phyloP scores from a whole-genome alignment of 208 protist species.

The Leishmania amazonensis region DNA sequence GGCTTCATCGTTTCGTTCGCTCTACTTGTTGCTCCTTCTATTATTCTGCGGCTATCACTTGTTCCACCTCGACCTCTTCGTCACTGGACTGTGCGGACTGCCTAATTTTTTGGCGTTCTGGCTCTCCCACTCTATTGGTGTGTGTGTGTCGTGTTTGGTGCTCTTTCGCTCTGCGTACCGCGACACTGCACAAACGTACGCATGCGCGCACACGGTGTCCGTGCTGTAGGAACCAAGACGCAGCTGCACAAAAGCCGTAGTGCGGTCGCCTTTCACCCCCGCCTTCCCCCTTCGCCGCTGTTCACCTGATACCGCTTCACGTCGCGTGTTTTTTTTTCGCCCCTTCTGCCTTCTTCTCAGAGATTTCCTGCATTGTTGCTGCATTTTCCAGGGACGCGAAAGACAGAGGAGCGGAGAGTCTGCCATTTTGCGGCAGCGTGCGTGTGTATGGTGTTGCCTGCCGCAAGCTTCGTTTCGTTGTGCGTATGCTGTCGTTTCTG shows the following conservation, averaged over 20 bases:
- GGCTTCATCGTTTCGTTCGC: too few relatives aligned
- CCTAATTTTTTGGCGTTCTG: too few relatives aligned
- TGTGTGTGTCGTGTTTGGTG: neutral
- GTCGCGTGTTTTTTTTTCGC: neutral
- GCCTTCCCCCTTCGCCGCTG: too few relatives aligned
- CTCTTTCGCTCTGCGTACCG: neutral
- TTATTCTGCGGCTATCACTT: neutral
- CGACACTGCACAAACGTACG: neutral
- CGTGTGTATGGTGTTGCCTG: neutral
- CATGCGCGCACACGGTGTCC: neutral
- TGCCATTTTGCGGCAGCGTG: neutral
- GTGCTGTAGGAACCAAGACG: neutral
- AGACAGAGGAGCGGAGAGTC: neutral
- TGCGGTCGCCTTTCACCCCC: neutral
- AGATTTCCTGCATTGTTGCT: neutral
- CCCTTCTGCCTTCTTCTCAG: neutral
- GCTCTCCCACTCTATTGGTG: too few relatives aligned
- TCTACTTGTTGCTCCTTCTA: neutral
- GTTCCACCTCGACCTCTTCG: too few relatives aligned
- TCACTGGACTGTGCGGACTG: too few relatives aligned
- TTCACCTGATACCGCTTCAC: neutral
- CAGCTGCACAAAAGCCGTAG: neutral
- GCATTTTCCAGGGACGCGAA: neutral
- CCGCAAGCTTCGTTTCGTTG: neutral
- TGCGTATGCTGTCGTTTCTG: too few relatives aligned